Evolutionary conservation across 148 eudicot species (phyloP).

Genomic region (Polygonum maritimum): DNA sequence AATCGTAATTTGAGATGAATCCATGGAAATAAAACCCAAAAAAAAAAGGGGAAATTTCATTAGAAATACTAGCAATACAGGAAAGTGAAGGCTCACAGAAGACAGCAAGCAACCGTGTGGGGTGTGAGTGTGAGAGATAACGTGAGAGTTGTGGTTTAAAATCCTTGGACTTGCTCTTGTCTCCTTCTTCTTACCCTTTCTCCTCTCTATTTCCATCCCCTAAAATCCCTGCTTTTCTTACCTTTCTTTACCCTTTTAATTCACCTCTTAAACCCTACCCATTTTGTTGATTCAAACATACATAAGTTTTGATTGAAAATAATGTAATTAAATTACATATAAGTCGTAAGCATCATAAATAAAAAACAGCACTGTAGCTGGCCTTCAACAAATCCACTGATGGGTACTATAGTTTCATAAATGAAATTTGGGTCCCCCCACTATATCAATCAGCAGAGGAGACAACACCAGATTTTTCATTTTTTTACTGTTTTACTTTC

Average conservation of each 20-base stretch:
- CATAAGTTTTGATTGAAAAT: neutral
- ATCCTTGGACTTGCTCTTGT: neutral
- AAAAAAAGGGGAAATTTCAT: neutral
- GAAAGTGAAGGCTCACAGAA: neutral
- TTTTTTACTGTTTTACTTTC: neutral
- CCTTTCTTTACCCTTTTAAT: neutral
- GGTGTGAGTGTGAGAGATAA: neutral
- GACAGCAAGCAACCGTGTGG: conserved; percentile 13
- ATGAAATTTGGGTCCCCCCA: neutral
- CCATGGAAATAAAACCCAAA: neutral
- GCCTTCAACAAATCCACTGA: conserved; percentile 3
- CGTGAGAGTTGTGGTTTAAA: neutral
- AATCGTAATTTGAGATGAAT: neutral
- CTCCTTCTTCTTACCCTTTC: neutral
- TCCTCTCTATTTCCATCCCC: neutral
- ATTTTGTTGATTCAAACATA: too few species aligned
- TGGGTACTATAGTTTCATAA: conserved; percentile 8
- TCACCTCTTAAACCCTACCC: neutral
- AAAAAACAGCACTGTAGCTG: neutral
- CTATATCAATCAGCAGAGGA: neutral
- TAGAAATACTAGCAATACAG: neutral
- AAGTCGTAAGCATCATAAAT: neutral
- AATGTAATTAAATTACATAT: neutral
- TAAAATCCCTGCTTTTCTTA: neutral
- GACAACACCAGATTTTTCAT: conserved; percentile 6